Base-by-base conservation (phyloP, 2,329 filamentous ascomycete genomes). In the Arthroderma uncinatum region DNA sequence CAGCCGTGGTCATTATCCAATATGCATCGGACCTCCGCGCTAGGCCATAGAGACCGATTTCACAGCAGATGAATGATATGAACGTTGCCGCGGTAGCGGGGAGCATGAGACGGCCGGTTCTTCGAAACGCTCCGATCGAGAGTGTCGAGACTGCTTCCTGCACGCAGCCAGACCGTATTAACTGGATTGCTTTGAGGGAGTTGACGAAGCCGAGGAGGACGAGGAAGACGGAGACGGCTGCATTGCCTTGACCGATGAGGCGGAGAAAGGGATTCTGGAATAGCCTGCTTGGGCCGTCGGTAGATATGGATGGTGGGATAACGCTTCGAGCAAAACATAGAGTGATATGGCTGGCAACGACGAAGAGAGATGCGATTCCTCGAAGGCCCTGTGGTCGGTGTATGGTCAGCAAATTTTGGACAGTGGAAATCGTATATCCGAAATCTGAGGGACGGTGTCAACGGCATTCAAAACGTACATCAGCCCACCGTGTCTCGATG, bases 211-310 rank as follows among this genome's bases (percentile, higher is more conserved):
- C 82, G 21, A 82, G 82, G 39, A 84, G 80, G 50, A 86, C 75
- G 64, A 83, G 79, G 69, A 86, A 85, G 61, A 85, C 81, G 12
- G 82, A 79, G 1, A 86, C 83, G 68, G 83, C 84, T 48, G 82
- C 80, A 14, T 84, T 78, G 21, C 83, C 82, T 64, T 82, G 81
- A 53, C 79, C 74, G 39, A 80, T 72, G 52, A 85, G 76, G 57
- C 82, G 79, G 58, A 84, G 70, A 63, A 81, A 79, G 12, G 82
- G 82, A 40, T 76, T 73, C 67, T 85, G 82, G 59, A 83, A 74
- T 30, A 82, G 61, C 53, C 75, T 73, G 4, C 79, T 76, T 1
- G 72, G 64, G 2, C 70, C 69, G 28, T 74, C 74, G 52, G 77
- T 71, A n/a, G 67, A 68, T 34, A 71, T 70, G 56, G 73, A 71